Evolutionary conservation across 495 filamentous ascomycete genomes (phyloP).

Genomic region (Talaromyces borbonicus): DNA sequence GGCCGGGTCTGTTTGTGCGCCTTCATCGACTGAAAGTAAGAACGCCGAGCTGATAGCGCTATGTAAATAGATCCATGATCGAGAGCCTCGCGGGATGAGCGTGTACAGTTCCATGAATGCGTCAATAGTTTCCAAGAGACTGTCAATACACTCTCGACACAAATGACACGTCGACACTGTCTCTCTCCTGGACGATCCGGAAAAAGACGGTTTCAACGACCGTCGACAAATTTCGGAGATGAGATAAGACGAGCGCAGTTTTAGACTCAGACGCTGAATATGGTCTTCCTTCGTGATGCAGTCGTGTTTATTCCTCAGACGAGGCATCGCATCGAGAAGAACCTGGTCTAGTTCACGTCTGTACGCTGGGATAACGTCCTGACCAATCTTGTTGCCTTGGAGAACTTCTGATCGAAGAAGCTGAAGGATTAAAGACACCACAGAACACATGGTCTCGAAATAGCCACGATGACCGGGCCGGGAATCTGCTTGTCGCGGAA

Average conservation of each 20-base stretch:
- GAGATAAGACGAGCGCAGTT: conserved; percentile 49
- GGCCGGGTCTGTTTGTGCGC: conserved; percentile 28
- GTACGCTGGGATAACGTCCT: conserved; percentile 38
- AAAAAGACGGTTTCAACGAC: conserved; percentile 36
- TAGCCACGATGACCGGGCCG: conserved; percentile 36
- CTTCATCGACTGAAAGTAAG: conserved; percentile 35
- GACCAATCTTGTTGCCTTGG: conserved; percentile 23
- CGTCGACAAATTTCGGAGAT: conserved; percentile 51
- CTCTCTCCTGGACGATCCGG: conserved; percentile 23
- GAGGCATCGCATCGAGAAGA: conserved; percentile 40
- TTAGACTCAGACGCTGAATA: conserved; percentile 45
- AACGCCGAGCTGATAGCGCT: conserved; percentile 40
- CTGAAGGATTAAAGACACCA: conserved; percentile 43
- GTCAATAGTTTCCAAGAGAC: conserved; percentile 35
- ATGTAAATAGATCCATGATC: conserved; percentile 39
- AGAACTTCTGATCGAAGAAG: conserved; percentile 48
- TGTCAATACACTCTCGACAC: conserved; percentile 32
- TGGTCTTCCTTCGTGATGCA: conserved; percentile 41
- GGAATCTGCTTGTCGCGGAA: conserved; percentile 32
- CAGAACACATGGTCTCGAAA: conserved; percentile 43
- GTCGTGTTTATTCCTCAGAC: conserved; percentile 39
- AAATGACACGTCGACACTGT: conserved; percentile 31
- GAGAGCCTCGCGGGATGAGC: conserved; percentile 31
- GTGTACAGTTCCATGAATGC: conserved; percentile 38
- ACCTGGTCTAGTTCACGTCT: conserved; percentile 41